Conservation (phyloP, 139 green algal species). For the Volvox reticuliferus region DNA sequence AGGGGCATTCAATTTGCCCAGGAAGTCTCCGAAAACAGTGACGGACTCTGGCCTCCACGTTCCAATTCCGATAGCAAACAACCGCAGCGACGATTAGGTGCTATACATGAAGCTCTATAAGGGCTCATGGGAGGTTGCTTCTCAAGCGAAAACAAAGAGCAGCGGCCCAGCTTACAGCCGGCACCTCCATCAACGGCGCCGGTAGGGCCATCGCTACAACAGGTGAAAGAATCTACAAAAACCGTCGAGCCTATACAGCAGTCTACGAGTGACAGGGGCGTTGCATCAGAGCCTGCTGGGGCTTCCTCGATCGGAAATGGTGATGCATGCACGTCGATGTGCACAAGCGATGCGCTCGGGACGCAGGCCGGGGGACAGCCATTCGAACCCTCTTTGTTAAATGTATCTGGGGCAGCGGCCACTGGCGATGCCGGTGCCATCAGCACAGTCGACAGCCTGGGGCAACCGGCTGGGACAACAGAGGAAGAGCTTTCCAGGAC, state of each 20-base stretch:
- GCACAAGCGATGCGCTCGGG: neutral
- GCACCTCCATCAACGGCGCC: neutral
- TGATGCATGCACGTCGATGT: no score
- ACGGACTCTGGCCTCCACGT: no score
- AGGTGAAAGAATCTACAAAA: neutral
- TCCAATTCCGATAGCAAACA: neutral
- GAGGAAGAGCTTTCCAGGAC: neutral
- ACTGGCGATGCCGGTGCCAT: neutral
- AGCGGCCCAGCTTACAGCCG: neutral
- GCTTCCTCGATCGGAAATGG: no score
- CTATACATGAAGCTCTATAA: constrained; percentile 34
- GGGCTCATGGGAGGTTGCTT: constrained; percentile 28
- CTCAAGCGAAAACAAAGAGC: constrained; percentile 5
- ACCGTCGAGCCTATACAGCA: neutral
- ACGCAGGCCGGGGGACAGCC: neutral
- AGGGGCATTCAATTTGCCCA: no score
- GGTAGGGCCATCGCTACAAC: neutral
- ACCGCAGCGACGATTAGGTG: neutral
- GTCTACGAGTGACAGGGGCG: neutral
- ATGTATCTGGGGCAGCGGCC: neutral
- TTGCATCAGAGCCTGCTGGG: neutral
- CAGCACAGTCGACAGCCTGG: neutral
- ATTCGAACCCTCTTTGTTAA: neutral
- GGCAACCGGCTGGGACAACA: no score
- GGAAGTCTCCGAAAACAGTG: no score